Conservation (phyloP, 2,329 filamentous ascomycete species). For the Calonectria multiphialidica region DNA sequence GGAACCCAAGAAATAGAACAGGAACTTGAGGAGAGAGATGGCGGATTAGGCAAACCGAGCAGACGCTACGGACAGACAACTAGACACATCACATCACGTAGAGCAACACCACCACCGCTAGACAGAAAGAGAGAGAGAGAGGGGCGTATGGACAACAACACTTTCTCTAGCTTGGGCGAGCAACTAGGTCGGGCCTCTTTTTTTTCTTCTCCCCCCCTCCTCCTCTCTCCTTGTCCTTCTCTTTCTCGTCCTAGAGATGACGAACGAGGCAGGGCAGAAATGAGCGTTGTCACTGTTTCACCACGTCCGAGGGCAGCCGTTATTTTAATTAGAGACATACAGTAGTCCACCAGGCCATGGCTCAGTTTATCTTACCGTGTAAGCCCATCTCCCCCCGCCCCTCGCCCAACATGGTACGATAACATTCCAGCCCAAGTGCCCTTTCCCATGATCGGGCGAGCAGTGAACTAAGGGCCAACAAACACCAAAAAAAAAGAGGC, state of each 20-base stretch:
- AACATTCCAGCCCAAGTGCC: not conserved
- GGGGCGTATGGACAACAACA: not conserved
- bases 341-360: not conserved
- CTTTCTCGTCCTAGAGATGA: not conserved
- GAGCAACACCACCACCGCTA: not conserved
- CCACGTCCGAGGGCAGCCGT: constrained; percentile 6
- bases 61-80: not conserved
- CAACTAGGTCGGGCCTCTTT: not conserved
- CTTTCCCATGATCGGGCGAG: not conserved
- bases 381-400: not conserved
- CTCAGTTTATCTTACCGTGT: not conserved
- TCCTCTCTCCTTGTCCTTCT: too few relatives aligned
- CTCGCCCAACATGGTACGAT: not conserved
- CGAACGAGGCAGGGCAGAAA: not conserved
- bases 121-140: too few relatives aligned
- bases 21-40: not conserved
- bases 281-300: constrained; percentile 9
- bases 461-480: not conserved
- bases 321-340: constrained; percentile 6
- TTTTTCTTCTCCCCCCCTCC: not conserved
- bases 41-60: not conserved
- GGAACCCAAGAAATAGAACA: not conserved
- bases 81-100: not conserved
- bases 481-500: not conserved
- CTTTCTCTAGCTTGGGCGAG: not conserved